phyloP scores from a whole-genome alignment of 805 yeast species.

The Ogataea salicorniae region DNA sequence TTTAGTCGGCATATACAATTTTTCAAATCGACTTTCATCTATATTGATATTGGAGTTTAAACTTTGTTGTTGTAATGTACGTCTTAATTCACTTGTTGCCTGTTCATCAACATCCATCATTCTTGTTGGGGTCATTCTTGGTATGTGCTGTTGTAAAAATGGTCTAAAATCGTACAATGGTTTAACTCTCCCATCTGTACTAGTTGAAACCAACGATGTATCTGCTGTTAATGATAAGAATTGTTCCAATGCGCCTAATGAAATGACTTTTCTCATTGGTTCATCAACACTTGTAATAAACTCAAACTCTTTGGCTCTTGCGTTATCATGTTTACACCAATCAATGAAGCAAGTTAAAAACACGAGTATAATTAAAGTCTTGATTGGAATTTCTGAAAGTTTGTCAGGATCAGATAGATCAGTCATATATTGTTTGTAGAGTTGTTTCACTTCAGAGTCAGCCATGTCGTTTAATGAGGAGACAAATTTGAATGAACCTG shows the following conservation, averaged over 20 bases:
- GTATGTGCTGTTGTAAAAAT: slow-evolving; percentile 60
- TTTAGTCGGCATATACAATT: slow-evolving; percentile 20
- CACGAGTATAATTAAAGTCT: slow-evolving; percentile 43
- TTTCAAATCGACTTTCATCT: slow-evolving; percentile 25
- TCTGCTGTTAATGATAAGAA: slow-evolving; percentile 58
- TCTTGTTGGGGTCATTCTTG: slow-evolving; percentile 48
- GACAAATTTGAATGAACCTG: slow-evolving; percentile 47
- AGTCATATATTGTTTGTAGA: slow-evolving; percentile 34
- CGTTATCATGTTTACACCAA: slow-evolving; percentile 56
- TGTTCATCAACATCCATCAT: slow-evolving; percentile 45
- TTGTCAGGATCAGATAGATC: slow-evolving; percentile 36
- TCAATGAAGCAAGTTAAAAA: slow-evolving; percentile 55
- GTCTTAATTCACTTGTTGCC: slow-evolving; percentile 33
- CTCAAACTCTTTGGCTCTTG: slow-evolving; percentile 42
- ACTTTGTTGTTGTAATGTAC: slow-evolving; percentile 23
- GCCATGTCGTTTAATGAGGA: slow-evolving; percentile 32
- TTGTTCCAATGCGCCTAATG: slow-evolving; percentile 68
- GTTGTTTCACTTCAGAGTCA: slow-evolving; percentile 32
- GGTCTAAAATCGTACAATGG: slow-evolving; percentile 60
- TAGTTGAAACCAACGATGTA: slow-evolving; percentile 29
- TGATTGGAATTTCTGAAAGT: slow-evolving; percentile 43
- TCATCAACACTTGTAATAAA: slow-evolving; percentile 43
- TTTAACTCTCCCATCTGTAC: slow-evolving; percentile 10
- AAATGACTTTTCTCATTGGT: slow-evolving; percentile 55
- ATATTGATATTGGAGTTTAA: slow-evolving; percentile 23